Conservation (phyloP, 371 early-diverging fungal genomes). For the Mortierella sp. region DNA sequence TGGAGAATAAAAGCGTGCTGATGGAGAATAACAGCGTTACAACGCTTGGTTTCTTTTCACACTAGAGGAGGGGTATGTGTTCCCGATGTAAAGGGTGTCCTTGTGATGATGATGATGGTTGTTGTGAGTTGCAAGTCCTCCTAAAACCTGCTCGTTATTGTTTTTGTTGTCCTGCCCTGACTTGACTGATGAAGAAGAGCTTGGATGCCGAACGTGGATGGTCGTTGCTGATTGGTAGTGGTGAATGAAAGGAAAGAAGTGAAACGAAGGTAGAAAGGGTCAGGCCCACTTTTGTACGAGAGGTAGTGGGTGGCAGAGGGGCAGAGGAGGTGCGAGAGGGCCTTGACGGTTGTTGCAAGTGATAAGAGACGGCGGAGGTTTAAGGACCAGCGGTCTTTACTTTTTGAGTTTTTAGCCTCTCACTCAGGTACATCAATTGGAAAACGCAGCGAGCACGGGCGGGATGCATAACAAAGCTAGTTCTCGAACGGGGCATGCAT, state of each 20-base stretch:
- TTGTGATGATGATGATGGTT: background rate
- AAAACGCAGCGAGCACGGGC: no score
- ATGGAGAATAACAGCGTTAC: no score
- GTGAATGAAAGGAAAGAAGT: background rate
- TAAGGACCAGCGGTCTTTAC: background rate
- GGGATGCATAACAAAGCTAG: no score
- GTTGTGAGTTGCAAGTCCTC: background rate
- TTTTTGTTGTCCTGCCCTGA: background rate
- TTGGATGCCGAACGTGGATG: background rate
- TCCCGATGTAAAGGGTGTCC: background rate
- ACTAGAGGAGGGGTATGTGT: background rate
- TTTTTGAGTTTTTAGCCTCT: no score
- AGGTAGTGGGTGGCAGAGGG: no score
- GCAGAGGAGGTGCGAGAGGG: no score
- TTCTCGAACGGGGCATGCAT: no score
- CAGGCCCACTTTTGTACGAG: no score
- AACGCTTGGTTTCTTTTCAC: background rate
- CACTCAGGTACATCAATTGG: no score
- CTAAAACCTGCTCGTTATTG: no score
- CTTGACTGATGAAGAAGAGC: no score
- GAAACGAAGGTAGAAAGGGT: background rate
- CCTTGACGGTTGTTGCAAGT: background rate
- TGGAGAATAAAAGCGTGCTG: background rate
- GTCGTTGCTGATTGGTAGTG: conserved; percentile 2
- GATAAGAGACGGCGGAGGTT: background rate